A percentile compares a stretch with the other conserved stretches of the same genome.
These are phyloP conservation scores for Aspergillus ochraceus DNA, from an alignment of 2,329 filamentous ascomycete species.

Conservation along the genomic window DNA sequence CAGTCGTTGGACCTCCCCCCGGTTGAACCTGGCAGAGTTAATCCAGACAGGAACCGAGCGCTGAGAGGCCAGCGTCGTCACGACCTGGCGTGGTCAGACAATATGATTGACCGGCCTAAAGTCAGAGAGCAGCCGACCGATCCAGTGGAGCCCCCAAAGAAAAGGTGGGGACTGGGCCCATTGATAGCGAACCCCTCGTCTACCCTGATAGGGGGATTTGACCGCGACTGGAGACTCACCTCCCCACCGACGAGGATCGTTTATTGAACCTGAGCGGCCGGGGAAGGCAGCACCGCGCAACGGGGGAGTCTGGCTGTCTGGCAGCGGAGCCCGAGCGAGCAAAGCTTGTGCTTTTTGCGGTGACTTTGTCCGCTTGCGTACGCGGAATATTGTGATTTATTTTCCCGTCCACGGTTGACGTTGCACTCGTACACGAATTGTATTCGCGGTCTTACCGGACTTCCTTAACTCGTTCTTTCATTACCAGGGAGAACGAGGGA, in stretches of 20 bases:
- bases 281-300: not conserved
- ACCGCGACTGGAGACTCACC: not conserved
- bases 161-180: conserved; percentile 10
- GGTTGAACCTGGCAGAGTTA: not conserved
- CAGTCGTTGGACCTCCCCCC: conserved; percentile 1
- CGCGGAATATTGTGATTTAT: not conserved
- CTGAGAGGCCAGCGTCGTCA: conserved; percentile 6
- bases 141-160: conserved; percentile 14
- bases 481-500: no score
- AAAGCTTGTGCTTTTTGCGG: conserved; percentile 13
- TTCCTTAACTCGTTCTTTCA: not conserved
- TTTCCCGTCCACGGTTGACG: not conserved
- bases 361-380: conserved; percentile 2
- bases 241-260: conserved; percentile 11
- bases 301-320: not conserved
- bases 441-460: not conserved
- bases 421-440: conserved; percentile 5
- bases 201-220: conserved; percentile 6
- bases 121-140: conserved; percentile 13
- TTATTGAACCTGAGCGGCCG: conserved; percentile 12
- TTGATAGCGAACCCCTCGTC: not conserved
- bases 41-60: conserved; percentile 1
- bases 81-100: conserved; percentile 17
- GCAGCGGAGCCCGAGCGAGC: conserved; percentile 1
- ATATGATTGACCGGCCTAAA: conserved; percentile 19